Percentiles rank a stretch among this genome's conserved stretches.
phyloP scores from a whole-genome alignment of 805 yeast species.

The Saccharomycopsis sp. region DNA sequence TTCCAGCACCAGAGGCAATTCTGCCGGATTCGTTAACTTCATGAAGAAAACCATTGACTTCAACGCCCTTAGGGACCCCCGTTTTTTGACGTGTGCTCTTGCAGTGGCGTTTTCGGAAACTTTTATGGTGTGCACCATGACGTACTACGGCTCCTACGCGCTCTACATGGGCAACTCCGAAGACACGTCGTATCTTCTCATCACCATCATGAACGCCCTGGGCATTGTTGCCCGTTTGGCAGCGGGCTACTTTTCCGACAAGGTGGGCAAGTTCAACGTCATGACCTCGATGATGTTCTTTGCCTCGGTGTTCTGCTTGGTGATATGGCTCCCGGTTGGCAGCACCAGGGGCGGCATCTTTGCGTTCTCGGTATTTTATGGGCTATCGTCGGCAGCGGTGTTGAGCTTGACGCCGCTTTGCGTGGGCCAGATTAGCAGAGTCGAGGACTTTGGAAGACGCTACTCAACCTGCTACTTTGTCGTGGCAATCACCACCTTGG shows the following conservation, averaged over 20 bases:
- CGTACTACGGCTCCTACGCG: slow-evolving; percentile 45
- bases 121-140: slow-evolving; percentile 35
- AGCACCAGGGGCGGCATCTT: slow-evolving; percentile 29
- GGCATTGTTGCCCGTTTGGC: slow-evolving; percentile 30
- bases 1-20: neutral
- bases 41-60: slow-evolving; percentile 10
- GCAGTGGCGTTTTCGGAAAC: slow-evolving; percentile 41
- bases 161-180: slow-evolving; percentile 34
- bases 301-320: slow-evolving; percentile 30
- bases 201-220: slow-evolving; percentile 33
- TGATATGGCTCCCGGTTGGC: slow-evolving; percentile 38
- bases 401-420: slow-evolving; percentile 54
- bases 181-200: slow-evolving; percentile 33
- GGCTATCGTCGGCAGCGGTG: slow-evolving; percentile 49
- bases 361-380: slow-evolving; percentile 42
- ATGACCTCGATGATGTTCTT: slow-evolving; percentile 32
- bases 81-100: slow-evolving; percentile 34
- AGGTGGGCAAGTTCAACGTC: slow-evolving; percentile 39
- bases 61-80: slow-evolving; percentile 34
- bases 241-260: slow-evolving; percentile 30
- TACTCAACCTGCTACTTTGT: slow-evolving; percentile 51
- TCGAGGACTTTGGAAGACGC: slow-evolving; percentile 45
- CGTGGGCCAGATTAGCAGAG: slow-evolving; percentile 48
- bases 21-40: slow-evolving; percentile 3
- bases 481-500: slow-evolving; percentile 42